Evolutionary conservation across 306 rosid genomes (phyloP).

Genomic region (Chamaecrista fasciculata): DNA sequence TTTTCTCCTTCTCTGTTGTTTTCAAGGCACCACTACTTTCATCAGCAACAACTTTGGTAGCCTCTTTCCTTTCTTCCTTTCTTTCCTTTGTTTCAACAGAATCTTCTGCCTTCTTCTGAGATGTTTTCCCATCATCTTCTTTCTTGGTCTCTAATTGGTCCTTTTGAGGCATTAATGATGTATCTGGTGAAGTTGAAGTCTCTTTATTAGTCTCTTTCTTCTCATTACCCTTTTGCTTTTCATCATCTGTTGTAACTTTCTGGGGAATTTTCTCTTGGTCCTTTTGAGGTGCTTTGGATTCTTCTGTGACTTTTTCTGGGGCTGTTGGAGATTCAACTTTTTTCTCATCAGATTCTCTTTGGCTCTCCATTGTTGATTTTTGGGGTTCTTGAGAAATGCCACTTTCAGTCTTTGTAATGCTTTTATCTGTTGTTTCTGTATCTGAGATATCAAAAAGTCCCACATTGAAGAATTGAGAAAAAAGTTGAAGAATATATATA

Average conservation of each 20-base stretch:
- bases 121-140: background rate
- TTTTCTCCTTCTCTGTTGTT: background rate
- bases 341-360: background rate
- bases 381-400: background rate
- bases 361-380: constrained; percentile 12
- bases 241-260: background rate
- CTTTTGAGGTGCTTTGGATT: constrained; percentile 20
- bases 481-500: too few relatives aligned
- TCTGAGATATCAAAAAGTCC: too few relatives aligned
- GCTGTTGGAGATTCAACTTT: too few relatives aligned
- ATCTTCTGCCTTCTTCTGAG: too few relatives aligned
- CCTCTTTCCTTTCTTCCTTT: constrained; percentile 24
- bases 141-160: too few relatives aligned
- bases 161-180: too few relatives aligned
- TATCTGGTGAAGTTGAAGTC: too few relatives aligned
- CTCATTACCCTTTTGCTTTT: constrained; percentile 11
- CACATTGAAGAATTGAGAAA: too few relatives aligned
- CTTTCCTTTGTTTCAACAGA: too few relatives aligned
- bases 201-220: constrained; percentile 15
- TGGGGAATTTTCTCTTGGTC: background rate
- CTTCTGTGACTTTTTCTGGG: constrained; percentile 1
- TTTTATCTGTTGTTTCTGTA: too few relatives aligned
- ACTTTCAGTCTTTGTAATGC: constrained; percentile 1
- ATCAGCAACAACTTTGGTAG: background rate
- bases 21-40: background rate